Conservation (phyloP, 331 rosid species). For the Malus hybrid region DNA sequence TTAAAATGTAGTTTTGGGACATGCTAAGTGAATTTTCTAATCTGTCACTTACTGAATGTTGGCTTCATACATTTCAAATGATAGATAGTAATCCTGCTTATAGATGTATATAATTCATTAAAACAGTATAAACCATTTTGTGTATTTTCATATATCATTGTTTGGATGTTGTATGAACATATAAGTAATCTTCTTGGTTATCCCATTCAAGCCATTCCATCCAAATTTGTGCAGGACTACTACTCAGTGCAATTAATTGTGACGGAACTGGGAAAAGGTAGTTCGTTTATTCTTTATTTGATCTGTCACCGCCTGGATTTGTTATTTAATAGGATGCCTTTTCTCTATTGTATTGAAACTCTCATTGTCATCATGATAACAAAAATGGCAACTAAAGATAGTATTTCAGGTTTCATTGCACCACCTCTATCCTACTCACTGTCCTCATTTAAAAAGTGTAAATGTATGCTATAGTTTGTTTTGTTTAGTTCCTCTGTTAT, state of each 20-base stretch:
- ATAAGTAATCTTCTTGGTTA: neutral
- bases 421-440: neutral
- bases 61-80: neutral
- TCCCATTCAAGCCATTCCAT: neutral
- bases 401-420: neutral
- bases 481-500: neutral
- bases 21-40: neutral
- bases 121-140: neutral
- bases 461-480: neutral
- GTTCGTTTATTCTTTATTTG: neutral
- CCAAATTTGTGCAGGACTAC: constrained; percentile 46
- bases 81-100: neutral
- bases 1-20: neutral
- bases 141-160: neutral
- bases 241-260: constrained; percentile 61
- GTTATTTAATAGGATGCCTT: neutral
- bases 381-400: neutral
- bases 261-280: constrained; percentile 85
- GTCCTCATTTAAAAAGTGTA: neutral
- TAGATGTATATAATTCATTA: neutral
- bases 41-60: neutral
- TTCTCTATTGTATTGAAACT: neutral
- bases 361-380: neutral
- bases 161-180: neutral
- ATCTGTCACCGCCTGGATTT: neutral